Conservation (phyloP, 2,329 filamentous ascomycete genomes). For the Verruconis gallopava region DNA sequence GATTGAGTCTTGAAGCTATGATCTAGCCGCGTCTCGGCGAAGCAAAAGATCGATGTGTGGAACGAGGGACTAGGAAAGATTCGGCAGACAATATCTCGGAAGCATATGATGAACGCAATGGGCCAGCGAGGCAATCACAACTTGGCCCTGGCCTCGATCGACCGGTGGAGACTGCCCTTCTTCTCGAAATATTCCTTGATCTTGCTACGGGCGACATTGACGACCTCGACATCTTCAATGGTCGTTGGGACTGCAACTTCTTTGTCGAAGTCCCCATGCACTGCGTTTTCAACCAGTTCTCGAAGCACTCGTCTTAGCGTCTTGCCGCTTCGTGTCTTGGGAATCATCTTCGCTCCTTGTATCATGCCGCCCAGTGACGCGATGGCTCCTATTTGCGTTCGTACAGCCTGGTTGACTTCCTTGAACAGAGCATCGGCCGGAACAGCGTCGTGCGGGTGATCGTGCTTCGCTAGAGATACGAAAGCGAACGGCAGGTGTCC, state of each 20-base stretch:
- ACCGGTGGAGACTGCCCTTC: conserved; percentile 26
- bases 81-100: neutral
- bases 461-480: conserved; percentile 45
- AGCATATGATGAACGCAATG: neutral
- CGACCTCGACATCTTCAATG: conserved; percentile 65
- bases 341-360: conserved; percentile 74
- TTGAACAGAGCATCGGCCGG: conserved; percentile 36
- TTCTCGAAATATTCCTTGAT: conserved; percentile 63
- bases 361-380: conserved; percentile 77
- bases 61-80: neutral
- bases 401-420: conserved; percentile 61
- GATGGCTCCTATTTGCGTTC: conserved; percentile 75
- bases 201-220: conserved; percentile 59
- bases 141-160: conserved; percentile 27
- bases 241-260: conserved; percentile 67
- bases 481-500: conserved; percentile 90
- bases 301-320: conserved; percentile 70
- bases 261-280: conserved; percentile 58
- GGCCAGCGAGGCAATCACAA: conserved; percentile 4
- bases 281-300: conserved; percentile 73
- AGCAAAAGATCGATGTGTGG: too few species aligned
- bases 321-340: conserved; percentile 86
- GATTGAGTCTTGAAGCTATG: too few species aligned
- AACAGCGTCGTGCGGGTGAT: conserved; percentile 39
- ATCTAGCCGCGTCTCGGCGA: too few species aligned